Evolutionary conservation across 805 yeast genomes (phyloP).

Genomic region (Sugiyamaella mastotermitis): DNA sequence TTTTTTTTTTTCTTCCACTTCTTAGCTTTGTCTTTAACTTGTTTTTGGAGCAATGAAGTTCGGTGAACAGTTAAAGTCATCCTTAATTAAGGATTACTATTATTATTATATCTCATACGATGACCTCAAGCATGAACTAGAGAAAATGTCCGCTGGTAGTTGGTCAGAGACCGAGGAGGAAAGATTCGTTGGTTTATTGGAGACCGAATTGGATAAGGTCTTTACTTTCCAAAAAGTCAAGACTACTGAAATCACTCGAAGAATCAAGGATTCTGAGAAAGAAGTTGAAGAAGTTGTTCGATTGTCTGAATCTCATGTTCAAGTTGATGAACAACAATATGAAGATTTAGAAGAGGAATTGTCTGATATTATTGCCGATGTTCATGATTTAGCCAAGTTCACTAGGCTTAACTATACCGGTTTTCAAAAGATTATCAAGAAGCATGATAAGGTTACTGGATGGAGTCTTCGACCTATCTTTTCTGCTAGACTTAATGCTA

Average conservation of each 20-base stretch:
- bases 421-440: slow-evolving; percentile 91
- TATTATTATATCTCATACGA: slow-evolving; percentile 90
- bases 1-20: neutral
- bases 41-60: slow-evolving; percentile 92
- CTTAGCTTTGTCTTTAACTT: no score
- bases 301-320: slow-evolving; percentile 39
- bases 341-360: slow-evolving; percentile 70
- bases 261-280: slow-evolving; percentile 76
- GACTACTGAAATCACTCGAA: slow-evolving; percentile 74
- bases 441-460: slow-evolving; percentile 87
- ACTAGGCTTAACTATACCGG: slow-evolving; percentile 93
- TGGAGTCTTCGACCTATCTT: slow-evolving; percentile 84
- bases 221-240: slow-evolving; percentile 86
- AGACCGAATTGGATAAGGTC: slow-evolving; percentile 85
- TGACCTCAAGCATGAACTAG: slow-evolving; percentile 76
- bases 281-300: slow-evolving; percentile 63
- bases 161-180: slow-evolving; percentile 85
- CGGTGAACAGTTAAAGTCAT: slow-evolving; percentile 86
- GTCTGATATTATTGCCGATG: slow-evolving; percentile 90
- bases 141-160: slow-evolving; percentile 44
- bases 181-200: slow-evolving; percentile 66
- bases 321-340: slow-evolving; percentile 54
- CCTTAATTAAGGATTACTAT: slow-evolving; percentile 83
- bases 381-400: slow-evolving; percentile 92
- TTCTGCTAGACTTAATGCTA: slow-evolving; percentile 85